A percentile compares a stretch with the other conserved stretches of the same genome.
phyloP scores from a whole-genome alignment of 2,329 filamentous ascomycete genomes.

The Phoma sp. region DNA sequence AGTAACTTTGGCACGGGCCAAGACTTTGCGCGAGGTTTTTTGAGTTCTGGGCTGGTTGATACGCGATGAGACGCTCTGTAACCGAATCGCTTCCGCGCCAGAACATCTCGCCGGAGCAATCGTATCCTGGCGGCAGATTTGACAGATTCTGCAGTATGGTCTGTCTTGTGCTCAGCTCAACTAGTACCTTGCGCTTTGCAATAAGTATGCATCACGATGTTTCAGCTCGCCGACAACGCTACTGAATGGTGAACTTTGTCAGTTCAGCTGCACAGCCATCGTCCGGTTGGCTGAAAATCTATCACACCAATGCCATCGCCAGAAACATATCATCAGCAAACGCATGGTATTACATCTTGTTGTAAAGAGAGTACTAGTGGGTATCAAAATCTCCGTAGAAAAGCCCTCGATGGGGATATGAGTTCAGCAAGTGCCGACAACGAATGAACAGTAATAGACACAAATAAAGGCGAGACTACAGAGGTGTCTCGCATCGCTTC shows the following conservation, averaged over 20 bases:
- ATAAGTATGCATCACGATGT: neutral
- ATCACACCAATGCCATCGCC: neutral
- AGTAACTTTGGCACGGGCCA: too few relatives aligned
- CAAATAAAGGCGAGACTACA: neutral
- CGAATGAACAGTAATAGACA: neutral
- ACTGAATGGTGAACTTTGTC: neutral
- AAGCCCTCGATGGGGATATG: slow-evolving; percentile 1
- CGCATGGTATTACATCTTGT: slow-evolving; percentile 13
- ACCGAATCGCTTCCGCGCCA: too few relatives aligned
- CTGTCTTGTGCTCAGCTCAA: neutral
- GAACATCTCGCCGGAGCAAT: neutral
- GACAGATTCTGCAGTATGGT: neutral
- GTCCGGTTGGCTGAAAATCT: neutral
- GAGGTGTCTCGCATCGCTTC: neutral
- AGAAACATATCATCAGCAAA: neutral
- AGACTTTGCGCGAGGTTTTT: too few relatives aligned
- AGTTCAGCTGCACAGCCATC: neutral
- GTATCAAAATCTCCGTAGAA: slow-evolving; percentile 16
- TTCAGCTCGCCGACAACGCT: neutral
- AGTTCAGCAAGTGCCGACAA: slow-evolving; percentile 4
- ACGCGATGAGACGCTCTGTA: neutral
- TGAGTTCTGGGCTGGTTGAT: too few relatives aligned
- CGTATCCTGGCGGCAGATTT: neutral
- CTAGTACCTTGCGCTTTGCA: neutral
- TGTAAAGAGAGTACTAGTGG: slow-evolving; percentile 30